Percentiles rank a stretch among this genome's conserved stretches.
These are phyloP conservation scores for Carex kokanica DNA, from an alignment of 176 grass and related monocot genomes.

Conservation along the genomic window DNA sequence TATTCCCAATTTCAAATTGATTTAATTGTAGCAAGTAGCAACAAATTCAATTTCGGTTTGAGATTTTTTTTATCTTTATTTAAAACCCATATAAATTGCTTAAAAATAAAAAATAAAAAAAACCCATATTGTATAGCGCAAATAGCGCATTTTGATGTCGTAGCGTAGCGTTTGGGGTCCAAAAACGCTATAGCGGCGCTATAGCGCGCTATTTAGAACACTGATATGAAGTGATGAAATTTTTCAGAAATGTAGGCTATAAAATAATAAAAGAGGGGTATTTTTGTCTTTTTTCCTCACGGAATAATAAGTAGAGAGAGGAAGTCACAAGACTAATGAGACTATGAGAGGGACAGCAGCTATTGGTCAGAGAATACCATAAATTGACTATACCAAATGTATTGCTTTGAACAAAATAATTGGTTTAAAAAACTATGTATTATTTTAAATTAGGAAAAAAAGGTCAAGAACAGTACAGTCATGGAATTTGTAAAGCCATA, in stretches of 20 bases:
- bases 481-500: not conserved
- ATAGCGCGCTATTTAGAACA: no score
- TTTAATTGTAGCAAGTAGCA: no score
- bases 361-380: conserved; percentile 22
- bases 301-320: not conserved
- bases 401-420: conserved; percentile 20
- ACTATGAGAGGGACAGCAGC: conserved; percentile 27
- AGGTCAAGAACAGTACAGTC: not conserved
- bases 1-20: no score
- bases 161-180: no score
- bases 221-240: conserved; percentile 8
- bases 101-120: no score
- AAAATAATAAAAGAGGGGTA: not conserved
- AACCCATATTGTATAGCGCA: no score
- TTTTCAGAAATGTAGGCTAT: conserved; percentile 3
- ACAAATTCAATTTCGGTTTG: no score
- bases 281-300: not conserved
- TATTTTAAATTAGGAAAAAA: not conserved
- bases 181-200: no score
- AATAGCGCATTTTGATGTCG: no score
- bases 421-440: not conserved
- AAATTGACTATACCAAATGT: conserved; percentile 11
- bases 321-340: conserved; percentile 22
- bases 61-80: no score
- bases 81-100: no score